phyloP scores from a whole-genome alignment of 2,329 filamentous ascomycete species.

The Chalaropsis thielavioides region DNA sequence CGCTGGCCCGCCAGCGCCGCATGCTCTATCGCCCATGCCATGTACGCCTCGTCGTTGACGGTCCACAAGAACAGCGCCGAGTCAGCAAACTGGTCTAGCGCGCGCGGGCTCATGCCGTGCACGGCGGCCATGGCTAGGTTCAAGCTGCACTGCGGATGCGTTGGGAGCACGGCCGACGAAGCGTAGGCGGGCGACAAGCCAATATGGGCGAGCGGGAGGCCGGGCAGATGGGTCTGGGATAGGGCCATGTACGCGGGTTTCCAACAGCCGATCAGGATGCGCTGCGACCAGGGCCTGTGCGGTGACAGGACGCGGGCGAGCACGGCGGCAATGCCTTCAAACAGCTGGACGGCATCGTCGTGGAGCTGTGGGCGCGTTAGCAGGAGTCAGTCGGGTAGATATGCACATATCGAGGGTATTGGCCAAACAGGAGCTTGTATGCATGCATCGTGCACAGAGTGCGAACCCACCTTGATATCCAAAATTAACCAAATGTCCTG shows the following conservation, averaged over 20 bases:
- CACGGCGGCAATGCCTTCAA: slow-evolving; percentile 51
- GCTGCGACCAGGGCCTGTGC: slow-evolving; percentile 49
- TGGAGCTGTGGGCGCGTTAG: slow-evolving; percentile 36
- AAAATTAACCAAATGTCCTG: slow-evolving; percentile 67
- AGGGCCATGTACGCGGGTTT: slow-evolving; percentile 56
- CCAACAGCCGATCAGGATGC: slow-evolving; percentile 75
- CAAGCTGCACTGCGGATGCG: slow-evolving; percentile 64
- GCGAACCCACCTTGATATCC: slow-evolving; percentile 68
- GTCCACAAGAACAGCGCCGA: slow-evolving; percentile 70
- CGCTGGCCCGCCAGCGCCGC: slow-evolving; percentile 21
- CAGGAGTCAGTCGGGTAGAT: neutral
- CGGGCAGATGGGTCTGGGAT: slow-evolving; percentile 46
- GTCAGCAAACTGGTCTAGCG: slow-evolving; percentile 34
- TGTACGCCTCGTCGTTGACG: slow-evolving; percentile 62
- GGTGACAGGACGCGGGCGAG: slow-evolving; percentile 38
- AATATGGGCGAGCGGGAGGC: slow-evolving; percentile 52
- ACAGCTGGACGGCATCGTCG: slow-evolving; percentile 55
- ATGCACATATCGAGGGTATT: neutral
- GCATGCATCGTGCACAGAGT: neutral
- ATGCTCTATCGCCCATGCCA: slow-evolving; percentile 59
- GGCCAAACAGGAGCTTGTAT: neutral
- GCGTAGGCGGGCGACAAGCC: slow-evolving; percentile 54
- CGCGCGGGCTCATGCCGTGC: slow-evolving; percentile 43
- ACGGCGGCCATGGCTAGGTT: slow-evolving; percentile 46
- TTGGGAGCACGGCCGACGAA: slow-evolving; percentile 46